A percentile compares a stretch with the other conserved stretches of the same genome.
These are phyloP conservation scores for Plasmodium vivax DNA, from an alignment of 169 alveolate species.

Conservation along the genomic window DNA sequence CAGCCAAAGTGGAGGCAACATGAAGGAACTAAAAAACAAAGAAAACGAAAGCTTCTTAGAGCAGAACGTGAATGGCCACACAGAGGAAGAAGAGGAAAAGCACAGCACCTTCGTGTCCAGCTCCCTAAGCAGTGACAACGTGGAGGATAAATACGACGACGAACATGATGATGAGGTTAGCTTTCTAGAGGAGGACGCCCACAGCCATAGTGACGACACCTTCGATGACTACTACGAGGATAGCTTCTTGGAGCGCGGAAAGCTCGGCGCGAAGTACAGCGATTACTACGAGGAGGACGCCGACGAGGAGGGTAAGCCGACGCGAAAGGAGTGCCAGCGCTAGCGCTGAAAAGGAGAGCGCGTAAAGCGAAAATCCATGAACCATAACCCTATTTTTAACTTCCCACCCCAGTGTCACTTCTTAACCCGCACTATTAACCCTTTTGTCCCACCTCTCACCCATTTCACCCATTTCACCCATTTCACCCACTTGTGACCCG, in stretches of 20 bases:
- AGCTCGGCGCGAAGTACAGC: not conserved
- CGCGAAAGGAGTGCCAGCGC: not conserved
- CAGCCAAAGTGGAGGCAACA: not conserved
- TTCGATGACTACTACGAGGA: not conserved
- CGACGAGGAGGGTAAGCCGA: not conserved
- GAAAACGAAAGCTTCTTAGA: slow-evolving; percentile 29
- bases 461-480: no score
- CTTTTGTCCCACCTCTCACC: no score
- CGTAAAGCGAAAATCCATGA: not conserved
- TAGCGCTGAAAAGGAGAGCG: not conserved
- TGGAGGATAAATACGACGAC: not conserved
- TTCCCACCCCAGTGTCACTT: not conserved
- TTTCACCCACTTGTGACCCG: no score
- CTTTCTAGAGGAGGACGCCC: slow-evolving; percentile 6
- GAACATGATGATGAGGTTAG: not conserved
- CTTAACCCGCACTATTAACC: no score
- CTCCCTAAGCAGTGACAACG: not conserved
- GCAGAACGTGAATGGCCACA: not conserved
- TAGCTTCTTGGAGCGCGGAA: slow-evolving; percentile 38
- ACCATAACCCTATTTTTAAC: not conserved
- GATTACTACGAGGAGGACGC: not conserved
- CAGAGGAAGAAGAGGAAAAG: not conserved
- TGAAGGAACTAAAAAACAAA: not conserved
- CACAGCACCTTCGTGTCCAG: slow-evolving; percentile 7
- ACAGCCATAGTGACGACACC: slow-evolving; percentile 2